These are phyloP conservation scores for Endothia cerciana DNA, from an alignment of 2,329 filamentous ascomycete genomes.

Conservation along the genomic window DNA sequence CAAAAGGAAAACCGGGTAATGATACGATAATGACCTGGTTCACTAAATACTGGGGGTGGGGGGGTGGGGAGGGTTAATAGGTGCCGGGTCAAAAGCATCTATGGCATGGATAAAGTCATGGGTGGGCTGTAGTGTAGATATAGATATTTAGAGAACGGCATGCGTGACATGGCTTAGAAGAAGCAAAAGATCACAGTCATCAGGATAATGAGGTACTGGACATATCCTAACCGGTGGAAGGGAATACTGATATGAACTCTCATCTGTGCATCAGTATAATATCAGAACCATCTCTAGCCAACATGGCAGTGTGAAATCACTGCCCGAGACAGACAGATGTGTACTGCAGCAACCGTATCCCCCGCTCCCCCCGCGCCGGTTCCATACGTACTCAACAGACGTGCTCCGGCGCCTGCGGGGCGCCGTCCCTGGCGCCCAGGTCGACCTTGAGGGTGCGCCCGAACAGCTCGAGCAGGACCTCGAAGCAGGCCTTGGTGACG, in stretches of 20 bases:
- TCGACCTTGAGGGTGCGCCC: constrained; percentile 77
- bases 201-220: neutral
- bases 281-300: too few relatives aligned
- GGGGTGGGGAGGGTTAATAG: too few relatives aligned
- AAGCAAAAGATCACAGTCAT: neutral
- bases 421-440: constrained; percentile 69
- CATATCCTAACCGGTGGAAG: neutral
- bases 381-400: constrained; percentile 58
- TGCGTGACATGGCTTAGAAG: neutral
- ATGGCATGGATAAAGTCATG: neutral
- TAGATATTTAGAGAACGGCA: neutral
- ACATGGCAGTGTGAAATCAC: too few relatives aligned
- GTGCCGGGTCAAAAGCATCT: neutral
- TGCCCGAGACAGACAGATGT: too few relatives aligned
- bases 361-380: too few relatives aligned
- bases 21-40: neutral
- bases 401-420: constrained; percentile 68
- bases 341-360: too few relatives aligned
- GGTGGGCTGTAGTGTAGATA: neutral
- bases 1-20: neutral
- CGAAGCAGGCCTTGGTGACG: constrained; percentile 84
- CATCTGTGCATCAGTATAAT: too few relatives aligned
- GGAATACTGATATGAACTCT: neutral
- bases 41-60: neutral
- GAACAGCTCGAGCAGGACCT: constrained; percentile 87